Conservation (phyloP, 257 asterid genomes). For the Oldenlandia corymbosa region DNA sequence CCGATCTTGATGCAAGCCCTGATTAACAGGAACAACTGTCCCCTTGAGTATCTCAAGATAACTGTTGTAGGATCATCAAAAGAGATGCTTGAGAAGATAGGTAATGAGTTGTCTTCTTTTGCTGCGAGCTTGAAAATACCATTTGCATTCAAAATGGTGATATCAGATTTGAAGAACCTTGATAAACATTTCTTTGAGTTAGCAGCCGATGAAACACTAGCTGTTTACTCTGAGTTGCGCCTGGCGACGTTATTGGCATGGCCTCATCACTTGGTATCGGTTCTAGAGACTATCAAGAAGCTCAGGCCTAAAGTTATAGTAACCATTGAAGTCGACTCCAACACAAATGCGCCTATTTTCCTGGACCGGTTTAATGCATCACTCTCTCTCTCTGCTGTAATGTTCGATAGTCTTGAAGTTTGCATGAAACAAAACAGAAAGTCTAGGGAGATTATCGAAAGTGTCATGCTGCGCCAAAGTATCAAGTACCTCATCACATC, state of each 20-base stretch:
- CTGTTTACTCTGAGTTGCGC: constrained; percentile 24
- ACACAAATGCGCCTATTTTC: constrained; percentile 20
- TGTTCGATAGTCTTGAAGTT: constrained; percentile 29
- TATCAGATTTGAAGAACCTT: constrained; percentile 27
- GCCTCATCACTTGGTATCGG: constrained; percentile 22
- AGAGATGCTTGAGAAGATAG: constrained; percentile 28
- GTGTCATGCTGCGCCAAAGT: too few species aligned
- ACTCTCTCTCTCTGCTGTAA: constrained; percentile 18
- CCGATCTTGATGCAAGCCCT: constrained; percentile 41
- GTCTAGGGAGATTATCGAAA: too few species aligned
- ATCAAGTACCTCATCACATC: too few species aligned
- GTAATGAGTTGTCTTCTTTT: constrained; percentile 28
- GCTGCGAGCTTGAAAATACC: constrained; percentile 31
- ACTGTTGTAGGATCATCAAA: constrained; percentile 34
- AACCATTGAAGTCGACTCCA: constrained; percentile 26
- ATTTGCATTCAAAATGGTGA: constrained; percentile 19
- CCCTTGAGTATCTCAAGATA: constrained; percentile 37
- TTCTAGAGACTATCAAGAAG: constrained; percentile 21
- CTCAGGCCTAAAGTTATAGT: constrained; percentile 34
- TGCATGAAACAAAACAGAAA: constrained; percentile 18
- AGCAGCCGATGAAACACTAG: constrained; percentile 26
- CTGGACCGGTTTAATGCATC: constrained; percentile 24
- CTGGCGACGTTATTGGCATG: constrained; percentile 18
- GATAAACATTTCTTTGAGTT: constrained; percentile 26
- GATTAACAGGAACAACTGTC: constrained; percentile 9